Evolutionary conservation across 768 basidiomycete genomes (phyloP).

Genomic region (Naganishia friedmannii): DNA sequence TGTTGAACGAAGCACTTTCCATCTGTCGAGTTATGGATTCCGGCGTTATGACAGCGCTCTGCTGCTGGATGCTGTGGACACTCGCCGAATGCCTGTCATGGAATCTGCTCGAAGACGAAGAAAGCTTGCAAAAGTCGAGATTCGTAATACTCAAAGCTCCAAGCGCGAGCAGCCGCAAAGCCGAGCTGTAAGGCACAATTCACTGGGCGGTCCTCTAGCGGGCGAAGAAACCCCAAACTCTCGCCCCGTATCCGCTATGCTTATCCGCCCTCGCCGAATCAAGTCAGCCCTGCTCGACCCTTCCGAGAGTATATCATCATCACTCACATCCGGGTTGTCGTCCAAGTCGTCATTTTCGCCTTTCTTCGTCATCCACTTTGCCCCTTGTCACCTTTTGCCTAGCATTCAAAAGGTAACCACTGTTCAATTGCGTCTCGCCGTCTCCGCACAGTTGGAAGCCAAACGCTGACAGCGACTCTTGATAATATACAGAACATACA

Average conservation of each 20-base stretch:
- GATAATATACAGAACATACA: background rate
- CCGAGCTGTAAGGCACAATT: background rate
- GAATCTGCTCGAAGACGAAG: conserved; percentile 13
- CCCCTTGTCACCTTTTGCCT: background rate
- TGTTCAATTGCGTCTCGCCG: background rate
- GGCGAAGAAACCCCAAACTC: conserved; percentile 1
- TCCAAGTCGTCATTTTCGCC: background rate
- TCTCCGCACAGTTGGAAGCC: background rate
- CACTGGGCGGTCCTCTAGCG: too few relatives aligned
- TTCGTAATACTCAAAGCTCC: conserved; percentile 6
- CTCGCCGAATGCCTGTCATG: background rate
- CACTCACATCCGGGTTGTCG: background rate
- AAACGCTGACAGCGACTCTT: background rate
- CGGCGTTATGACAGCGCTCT: conserved; percentile 1
- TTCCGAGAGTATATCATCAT: conserved; percentile 16
- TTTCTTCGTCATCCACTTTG: background rate
- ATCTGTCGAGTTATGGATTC: background rate
- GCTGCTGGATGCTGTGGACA: background rate
- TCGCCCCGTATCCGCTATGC: background rate
- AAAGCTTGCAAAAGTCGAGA: background rate
- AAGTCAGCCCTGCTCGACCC: conserved; percentile 1
- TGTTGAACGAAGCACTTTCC: background rate
- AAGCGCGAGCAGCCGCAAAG: background rate
- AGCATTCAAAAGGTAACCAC: conserved; percentile 22
- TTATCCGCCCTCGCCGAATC: conserved; percentile 16